Conservation (phyloP, 768 basidiomycete genomes). For the Nidularia sp. region DNA sequence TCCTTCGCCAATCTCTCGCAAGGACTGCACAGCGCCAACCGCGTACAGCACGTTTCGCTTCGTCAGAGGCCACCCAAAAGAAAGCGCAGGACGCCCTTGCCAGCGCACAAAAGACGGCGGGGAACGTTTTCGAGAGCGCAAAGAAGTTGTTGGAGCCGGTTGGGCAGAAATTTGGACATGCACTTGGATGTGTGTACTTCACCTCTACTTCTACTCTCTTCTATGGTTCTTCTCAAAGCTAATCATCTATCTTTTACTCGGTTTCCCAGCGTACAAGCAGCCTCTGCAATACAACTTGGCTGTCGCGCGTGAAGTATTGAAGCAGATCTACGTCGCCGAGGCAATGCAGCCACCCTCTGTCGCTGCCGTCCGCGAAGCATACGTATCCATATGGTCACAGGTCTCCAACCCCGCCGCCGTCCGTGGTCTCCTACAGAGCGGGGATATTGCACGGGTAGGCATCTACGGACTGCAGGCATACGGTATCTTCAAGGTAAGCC, state of each 20-base stretch:
- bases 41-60: conserved; percentile 31
- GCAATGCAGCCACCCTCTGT: conserved; percentile 68
- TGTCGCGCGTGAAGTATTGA: conserved; percentile 70
- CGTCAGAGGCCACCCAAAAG: conserved; percentile 53
- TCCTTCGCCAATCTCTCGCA: conserved; percentile 20
- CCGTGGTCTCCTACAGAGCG: conserved; percentile 53
- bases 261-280: conserved; percentile 58
- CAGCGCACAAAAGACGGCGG: conserved; percentile 52
- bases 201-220: background rate
- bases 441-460: conserved; percentile 64
- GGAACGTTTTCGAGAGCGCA: conserved; percentile 46
- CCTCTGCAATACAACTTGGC: conserved; percentile 77
- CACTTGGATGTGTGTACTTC: conserved; percentile 41
- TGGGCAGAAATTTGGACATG: conserved; percentile 48
- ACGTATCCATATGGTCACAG: conserved; percentile 61
- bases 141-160: conserved; percentile 42
- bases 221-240: too few relatives aligned
- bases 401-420: conserved; percentile 57
- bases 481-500: conserved; percentile 78
- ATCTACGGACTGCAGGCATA: conserved; percentile 85
- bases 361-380: conserved; percentile 50
- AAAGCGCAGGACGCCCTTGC: conserved; percentile 68
- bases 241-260: background rate
- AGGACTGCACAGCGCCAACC: conserved; percentile 23
- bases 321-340: conserved; percentile 72